phyloP scores from a whole-genome alignment of 108 stramenopile genomes.

The Cylindrotheca fusiformis region DNA sequence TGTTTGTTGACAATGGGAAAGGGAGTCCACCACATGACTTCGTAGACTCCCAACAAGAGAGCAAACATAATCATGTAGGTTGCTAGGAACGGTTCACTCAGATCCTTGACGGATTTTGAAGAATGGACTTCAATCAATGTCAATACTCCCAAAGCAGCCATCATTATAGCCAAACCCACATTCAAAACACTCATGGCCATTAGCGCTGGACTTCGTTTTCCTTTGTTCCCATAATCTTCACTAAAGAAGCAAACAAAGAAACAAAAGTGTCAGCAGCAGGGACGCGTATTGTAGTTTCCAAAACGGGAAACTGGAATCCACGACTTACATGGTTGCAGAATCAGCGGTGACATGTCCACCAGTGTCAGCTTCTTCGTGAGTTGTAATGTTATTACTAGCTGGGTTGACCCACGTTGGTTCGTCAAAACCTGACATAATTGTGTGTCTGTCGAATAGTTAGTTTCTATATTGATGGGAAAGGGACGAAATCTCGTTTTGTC shows the following conservation, averaged over 20 bases:
- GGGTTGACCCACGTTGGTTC: constrained; percentile 33
- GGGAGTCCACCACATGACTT: constrained; percentile 83
- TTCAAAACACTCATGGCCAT: constrained; percentile 49
- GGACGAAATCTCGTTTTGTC: no score
- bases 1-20: constrained; percentile 57
- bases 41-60: constrained; percentile 71
- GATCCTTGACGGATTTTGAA: constrained; percentile 18
- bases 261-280: not conserved
- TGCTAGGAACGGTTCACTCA: constrained; percentile 71
- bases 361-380: constrained; percentile 19
- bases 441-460: no score
- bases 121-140: constrained; percentile 48
- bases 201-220: constrained; percentile 13
- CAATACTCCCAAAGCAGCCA: constrained; percentile 77
- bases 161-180: constrained; percentile 73
- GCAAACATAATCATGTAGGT: constrained; percentile 86
- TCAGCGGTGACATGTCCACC: constrained; percentile 17
- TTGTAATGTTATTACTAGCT: not conserved
- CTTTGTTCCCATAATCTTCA: not conserved
- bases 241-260: not conserved
- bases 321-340: constrained; percentile 5
- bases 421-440: constrained; percentile 25
- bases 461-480: no score
- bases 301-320: no score
- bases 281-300: not conserved